Evolutionary conservation across 2,329 filamentous ascomycete genomes (phyloP), one percentile per base, ranked within the genome.

Genomic region (Tolypocladium cylindrosporum): DNA sequence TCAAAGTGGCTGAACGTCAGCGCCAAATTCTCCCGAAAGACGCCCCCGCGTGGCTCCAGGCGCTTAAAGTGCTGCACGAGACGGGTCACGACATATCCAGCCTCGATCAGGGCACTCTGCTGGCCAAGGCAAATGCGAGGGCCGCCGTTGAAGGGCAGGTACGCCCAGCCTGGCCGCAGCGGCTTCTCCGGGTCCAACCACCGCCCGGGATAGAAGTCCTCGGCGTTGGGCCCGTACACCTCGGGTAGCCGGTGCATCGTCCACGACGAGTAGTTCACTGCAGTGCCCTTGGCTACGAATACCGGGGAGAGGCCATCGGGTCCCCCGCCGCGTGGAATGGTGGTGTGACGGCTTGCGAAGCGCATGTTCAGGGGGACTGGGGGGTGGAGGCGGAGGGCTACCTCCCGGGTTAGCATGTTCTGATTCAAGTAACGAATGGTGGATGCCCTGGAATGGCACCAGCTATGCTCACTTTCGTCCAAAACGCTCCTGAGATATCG

Each of bases 291-390:
- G 14, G 45, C 48, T 1, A 50, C 27, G 4, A 84, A 83, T 1
- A 92, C 67, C 0, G 87, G 88, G 43, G 77, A 73, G 1, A 72
- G 69, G 40, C 82, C 82, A 68, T 87, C 81, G 0, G 80, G 77
- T 0, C 87, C 88, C 59, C 86, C 87, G 59, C 87, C 89, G 31
- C 77, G 75, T 0, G 90, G 90, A 3, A 94, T 80, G 0, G 84
- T 88, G 1, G 89, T 92, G 76, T 57, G 40, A 11, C 40, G 31
- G n/a, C 11, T 19, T 11, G 51, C 56, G 16, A 37, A 4, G 60
- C 90, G 86, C 56, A 90, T 81, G 72, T 93, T 94, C 75, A 88
- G 87, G 1, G 90, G 90, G 1, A 93, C 88, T 16, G 84, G 81
- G 1, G 90, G 89, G 71, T 92, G 90, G 9, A 92, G 72, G 14